Base-by-base conservation (phyloP, 495 filamentous ascomycete species). In the Podospora bellae-mahoneyi region DNA sequence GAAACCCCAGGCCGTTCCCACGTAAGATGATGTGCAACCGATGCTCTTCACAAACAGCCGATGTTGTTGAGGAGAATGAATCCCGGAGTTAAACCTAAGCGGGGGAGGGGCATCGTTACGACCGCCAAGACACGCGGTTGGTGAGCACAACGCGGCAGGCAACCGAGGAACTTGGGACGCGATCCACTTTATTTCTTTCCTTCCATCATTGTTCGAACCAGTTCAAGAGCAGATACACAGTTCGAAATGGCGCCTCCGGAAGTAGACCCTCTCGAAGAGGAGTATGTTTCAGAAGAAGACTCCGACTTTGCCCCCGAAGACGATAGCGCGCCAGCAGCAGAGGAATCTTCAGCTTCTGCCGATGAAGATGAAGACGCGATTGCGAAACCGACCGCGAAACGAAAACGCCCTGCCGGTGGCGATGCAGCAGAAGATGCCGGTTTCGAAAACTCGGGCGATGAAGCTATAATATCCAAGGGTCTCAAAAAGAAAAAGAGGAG, bases 381-480 rank as follows among this genome's bases (percentile, higher is more conserved):
- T 54, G 69, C 55, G 55, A 7, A 19, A 5, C n/a, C 55, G 23
- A 58, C 55, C 18, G 62, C 63, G 30, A 82, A 78, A 62, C 74
- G 76, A 65, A 84, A 83, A 72, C 72, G 78, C 5, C 62, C 59
- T 13, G 76, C 71, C 1, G 79, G 75, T 60, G 80, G 82, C 5
- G 78, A 78, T 26, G 81, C 77, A 48, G 82, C 77, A 26, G 77
- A 76, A 28, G 83, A 82, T 67, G 74, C 74, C 16, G 84, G 79
- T 18, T 81, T 84, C 64, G 83, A 85, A 69, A 83, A 89, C 69
- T 93, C 91, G 1, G 91, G 92, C n/a, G 92, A 96, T 76, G 92
- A 95, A 75, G 86, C 83, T 0, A 90, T 90, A 16, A 90, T 94
- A 70, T 79, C 82, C 54, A 81, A 87, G 79, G 83, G 87, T 68